These are phyloP conservation scores for Dipteronia dyeriana DNA, from an alignment of 345 rosid species.

Conservation along the genomic window DNA sequence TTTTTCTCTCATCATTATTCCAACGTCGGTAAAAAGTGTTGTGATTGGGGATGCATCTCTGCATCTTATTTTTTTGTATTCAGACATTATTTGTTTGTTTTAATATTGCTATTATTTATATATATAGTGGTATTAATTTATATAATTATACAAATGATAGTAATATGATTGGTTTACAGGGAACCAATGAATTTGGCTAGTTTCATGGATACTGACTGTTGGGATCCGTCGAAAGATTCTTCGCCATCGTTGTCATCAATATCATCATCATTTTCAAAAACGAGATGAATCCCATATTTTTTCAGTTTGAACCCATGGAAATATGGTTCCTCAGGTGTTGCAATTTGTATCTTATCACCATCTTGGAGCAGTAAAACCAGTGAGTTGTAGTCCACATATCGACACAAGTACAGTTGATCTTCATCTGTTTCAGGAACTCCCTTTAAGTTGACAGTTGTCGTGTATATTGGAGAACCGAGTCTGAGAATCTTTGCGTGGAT, in stretches of 20 bases:
- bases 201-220: constrained; percentile 18
- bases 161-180: not conserved
- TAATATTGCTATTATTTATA: too few relatives aligned
- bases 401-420: constrained; percentile 17
- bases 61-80: too few relatives aligned
- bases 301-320: constrained; percentile 14
- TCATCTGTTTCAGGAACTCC: constrained; percentile 15
- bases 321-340: not conserved
- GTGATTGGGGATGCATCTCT: too few relatives aligned
- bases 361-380: constrained; percentile 3
- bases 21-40: too few relatives aligned
- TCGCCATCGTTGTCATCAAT: not conserved
- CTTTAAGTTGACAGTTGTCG: not conserved
- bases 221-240: constrained; percentile 4
- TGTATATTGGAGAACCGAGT: not conserved
- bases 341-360: constrained; percentile 14
- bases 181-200: constrained; percentile 21
- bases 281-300: constrained; percentile 15
- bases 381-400: not conserved
- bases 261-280: constrained; percentile 16
- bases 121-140: too few relatives aligned
- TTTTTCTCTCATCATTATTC: too few relatives aligned
- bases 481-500: not conserved
- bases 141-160: not conserved
- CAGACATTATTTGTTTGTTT: too few relatives aligned